A percentile compares a stretch with the other conserved stretches of the same genome.
These are phyloP conservation scores for Pontederia crassipes DNA, from an alignment of 176 grass and related monocot genomes.

Conservation along the genomic window DNA sequence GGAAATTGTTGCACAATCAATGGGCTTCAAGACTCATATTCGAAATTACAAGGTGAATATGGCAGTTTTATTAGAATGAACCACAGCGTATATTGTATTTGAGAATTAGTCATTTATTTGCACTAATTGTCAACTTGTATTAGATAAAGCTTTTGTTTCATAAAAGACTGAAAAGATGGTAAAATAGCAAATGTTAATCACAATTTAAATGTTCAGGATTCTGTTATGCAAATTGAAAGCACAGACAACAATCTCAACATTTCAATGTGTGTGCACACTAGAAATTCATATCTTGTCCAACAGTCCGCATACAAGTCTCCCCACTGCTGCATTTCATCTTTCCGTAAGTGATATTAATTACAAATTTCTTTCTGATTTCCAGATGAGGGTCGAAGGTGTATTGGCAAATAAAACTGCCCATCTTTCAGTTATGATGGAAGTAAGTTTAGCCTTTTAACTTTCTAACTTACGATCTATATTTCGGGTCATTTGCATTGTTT, in stretches of 20 bases:
- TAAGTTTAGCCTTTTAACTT: slow-evolving; percentile 34
- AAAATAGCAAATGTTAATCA: too few relatives aligned
- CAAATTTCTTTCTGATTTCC: slow-evolving; percentile 4
- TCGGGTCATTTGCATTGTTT: neutral
- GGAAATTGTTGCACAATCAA: slow-evolving; percentile 96
- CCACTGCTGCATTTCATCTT: neutral
- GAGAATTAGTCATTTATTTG: neutral
- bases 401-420: slow-evolving; percentile 59
- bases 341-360: neutral
- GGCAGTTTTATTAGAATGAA: neutral
- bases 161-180: too few relatives aligned
- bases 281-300: too few relatives aligned
- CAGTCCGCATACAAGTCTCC: too few relatives aligned
- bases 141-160: too few relatives aligned
- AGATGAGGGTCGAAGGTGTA: slow-evolving; percentile 88
- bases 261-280: too few relatives aligned
- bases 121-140: neutral
- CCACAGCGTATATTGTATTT: neutral
- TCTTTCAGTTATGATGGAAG: slow-evolving; percentile 84
- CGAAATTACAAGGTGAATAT: slow-evolving; percentile 79
- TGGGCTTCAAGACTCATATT: slow-evolving; percentile 98
- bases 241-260: too few relatives aligned
- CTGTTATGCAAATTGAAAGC: too few relatives aligned
- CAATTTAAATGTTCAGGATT: too few relatives aligned
- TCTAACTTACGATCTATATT: slow-evolving; percentile 9